Evolutionary conservation across 1,284 basidiomycete genomes (phyloP).

Genomic region (Exobasidium rhododendri): DNA sequence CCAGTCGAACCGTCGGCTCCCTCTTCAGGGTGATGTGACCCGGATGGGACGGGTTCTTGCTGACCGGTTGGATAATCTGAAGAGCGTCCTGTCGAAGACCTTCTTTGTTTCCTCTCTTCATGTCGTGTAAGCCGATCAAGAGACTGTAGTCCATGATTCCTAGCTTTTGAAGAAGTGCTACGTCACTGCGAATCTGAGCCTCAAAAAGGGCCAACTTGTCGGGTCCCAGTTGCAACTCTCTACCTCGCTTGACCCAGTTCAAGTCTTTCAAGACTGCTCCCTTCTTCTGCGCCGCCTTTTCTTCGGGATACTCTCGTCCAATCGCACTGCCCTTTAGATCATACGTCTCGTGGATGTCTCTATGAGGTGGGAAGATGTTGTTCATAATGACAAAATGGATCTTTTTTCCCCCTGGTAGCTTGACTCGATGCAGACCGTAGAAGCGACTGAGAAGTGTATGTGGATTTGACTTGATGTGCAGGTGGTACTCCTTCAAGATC

Average conservation of each 20-base stretch:
- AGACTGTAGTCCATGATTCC: conserved; percentile 96
- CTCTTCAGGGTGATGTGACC: conserved; percentile 17
- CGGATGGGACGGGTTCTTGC: conserved; percentile 29
- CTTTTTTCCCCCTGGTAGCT: conserved; percentile 86
- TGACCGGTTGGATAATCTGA: conserved; percentile 77
- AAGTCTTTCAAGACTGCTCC: conserved; percentile 89
- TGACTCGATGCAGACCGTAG: conserved; percentile 94
- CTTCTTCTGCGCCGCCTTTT: conserved; percentile 73
- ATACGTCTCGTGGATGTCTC: conserved; percentile 95
- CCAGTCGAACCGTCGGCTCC: conserved; percentile 21
- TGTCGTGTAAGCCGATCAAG: conserved; percentile 88
- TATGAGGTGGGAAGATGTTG: conserved; percentile 95
- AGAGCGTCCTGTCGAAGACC: conserved; percentile 84
- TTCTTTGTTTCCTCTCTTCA: conserved; percentile 83
- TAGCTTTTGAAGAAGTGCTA: conserved; percentile 75
- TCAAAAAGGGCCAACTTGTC: conserved; percentile 86
- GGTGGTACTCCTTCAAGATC: conserved; percentile 81
- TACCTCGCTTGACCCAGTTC: conserved; percentile 85
- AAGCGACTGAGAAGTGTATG: conserved; percentile 91
- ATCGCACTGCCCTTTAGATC: conserved; percentile 93
- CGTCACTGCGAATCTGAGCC: conserved; percentile 83
- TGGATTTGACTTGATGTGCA: conserved; percentile 83
- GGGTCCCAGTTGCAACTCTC: conserved; percentile 81
- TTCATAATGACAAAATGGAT: conserved; percentile 99
- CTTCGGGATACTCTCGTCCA: conserved; percentile 82